Base-by-base conservation (phyloP, 345 rosid species). In the Kernera saxatilis region DNA sequence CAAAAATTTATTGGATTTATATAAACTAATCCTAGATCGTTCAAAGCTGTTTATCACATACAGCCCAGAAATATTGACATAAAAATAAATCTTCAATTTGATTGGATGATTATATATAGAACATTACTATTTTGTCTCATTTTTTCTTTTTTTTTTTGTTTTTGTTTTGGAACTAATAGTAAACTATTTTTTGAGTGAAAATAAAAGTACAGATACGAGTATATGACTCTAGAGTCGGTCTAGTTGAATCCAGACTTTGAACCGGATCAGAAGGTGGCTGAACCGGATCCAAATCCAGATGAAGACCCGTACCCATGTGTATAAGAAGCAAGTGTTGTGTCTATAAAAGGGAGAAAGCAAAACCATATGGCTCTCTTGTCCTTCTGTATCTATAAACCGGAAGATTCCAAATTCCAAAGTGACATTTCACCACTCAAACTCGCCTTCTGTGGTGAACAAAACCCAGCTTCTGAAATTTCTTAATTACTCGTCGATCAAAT, bases 321-420 rank as follows among this genome's bases (percentile, higher is more conserved):
- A 13, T 22, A 41, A 33, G 56, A 72, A 52, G 55, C 33, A 35
- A 54, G 48, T 22, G 45, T 17, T 37, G n/a, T 36, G 39, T 64
- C 40, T 73, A 65, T 65, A 73, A 64, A 56, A 48, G 5, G 56
- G 6, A 25, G 77, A 72, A 72, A 44, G 56, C 50, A 35, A 54
- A 35, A 46, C 71, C 33, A 9, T 6, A 45, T 17, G n/a, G 14
- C 19, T 64, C 66, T 26, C 66, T 21, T 56, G 23, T 6, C 41
- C 52, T 19, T 3, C 50, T 73, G 57, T 64, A 45, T 64, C 66
- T 64, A 46, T 36, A 65, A 73, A 73, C 29, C 51, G 32, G 11
- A 73, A 46, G 51, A 66, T 14, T 64, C 77, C 71, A 72, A 54
- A 32, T 62, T 62, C 32, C 15, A 5, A 40, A 54, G 21, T 68